Base-by-base conservation (phyloP, 2,329 filamentous ascomycete species). In the Septoria linicola region DNA sequence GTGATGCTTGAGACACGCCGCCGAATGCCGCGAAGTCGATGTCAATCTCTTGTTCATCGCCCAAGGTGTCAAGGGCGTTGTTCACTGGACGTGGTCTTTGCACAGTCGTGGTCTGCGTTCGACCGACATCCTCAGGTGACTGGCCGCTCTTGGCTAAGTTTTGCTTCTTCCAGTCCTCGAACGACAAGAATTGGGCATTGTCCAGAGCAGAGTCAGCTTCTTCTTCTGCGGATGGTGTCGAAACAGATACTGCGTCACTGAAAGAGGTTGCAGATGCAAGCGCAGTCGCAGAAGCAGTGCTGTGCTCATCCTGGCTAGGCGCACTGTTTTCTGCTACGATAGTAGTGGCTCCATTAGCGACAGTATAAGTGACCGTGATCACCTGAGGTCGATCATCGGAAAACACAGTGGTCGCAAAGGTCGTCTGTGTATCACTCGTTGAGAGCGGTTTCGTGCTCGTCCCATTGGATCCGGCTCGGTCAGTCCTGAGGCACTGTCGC, bases 151-250 rank as follows among this genome's bases (percentile, higher is more conserved):
- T 88, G 44, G 85, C 88, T 14, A 97, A 74, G 73, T 95, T 96
- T 76, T 91, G 87, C 65, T 87, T 89, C 73, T 96, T 97, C 93
- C 93, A 99, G 64, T 97, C 92, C 68, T 97, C 93, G 63, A 99
- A 99, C 0, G 93, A 96, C 63, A 97, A 83, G 68, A 97, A 97
- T 5, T 90, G 85, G 39, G 85, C 81, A 60, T 88, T 87, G 63
- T 89, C 85, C 8, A 87, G 75, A 1, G 81, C 78, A 1, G 82
- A 84, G 41, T 87, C 86, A 4, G 77, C 76, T 51, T 87, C 84
- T 13, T 75, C 66, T 48, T 83, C 79, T 13, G 71, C 62, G 10
- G 73, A 65, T 13, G 66, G 49, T n/a, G 25, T 16, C 20, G 23
- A n/a, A 10, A 14, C 32, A 36, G 49, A 21, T 45, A 17, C 17